Conservation (phyloP, 257 asterid genomes). For the Salvia rosmarinus region DNA sequence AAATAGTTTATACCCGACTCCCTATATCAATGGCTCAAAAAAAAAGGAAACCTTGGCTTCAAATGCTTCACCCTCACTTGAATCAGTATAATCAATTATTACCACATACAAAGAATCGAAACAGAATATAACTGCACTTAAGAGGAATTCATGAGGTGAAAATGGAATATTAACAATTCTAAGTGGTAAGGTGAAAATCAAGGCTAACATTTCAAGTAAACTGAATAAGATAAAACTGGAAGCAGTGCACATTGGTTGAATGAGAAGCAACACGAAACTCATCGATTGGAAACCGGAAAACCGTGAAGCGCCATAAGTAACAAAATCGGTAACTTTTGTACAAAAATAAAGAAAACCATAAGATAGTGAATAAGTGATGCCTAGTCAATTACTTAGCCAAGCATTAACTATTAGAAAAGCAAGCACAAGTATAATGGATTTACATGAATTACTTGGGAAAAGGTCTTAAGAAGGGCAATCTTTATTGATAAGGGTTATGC, state of each 20-base stretch:
- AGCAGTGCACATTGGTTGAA: not conserved
- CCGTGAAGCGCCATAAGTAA: not conserved
- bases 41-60: not conserved
- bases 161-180: slow-evolving; percentile 18
- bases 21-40: not conserved
- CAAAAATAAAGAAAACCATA: not conserved
- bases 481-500: slow-evolving; percentile 5
- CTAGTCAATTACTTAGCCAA: not conserved
- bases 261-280: slow-evolving; percentile 2
- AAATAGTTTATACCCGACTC: slow-evolving; percentile 3
- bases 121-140: slow-evolving; percentile 16
- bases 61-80: slow-evolving; percentile 7
- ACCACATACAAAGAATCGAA: not conserved
- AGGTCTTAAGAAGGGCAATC: slow-evolving; percentile 16
- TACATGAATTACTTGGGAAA: slow-evolving; percentile 2
- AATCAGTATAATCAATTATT: slow-evolving; percentile 5
- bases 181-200: not conserved
- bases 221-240: not conserved
- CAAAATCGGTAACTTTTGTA: not conserved
- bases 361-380: not conserved
- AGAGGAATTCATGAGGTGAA: slow-evolving; percentile 8
- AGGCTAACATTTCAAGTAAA: not conserved
- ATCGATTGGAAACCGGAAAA: not conserved
- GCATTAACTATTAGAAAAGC: slow-evolving; percentile 13
- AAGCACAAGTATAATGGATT: slow-evolving; percentile 3